Conservation (phyloP, 306 rosid species). For the Castanopsis chinensis region DNA sequence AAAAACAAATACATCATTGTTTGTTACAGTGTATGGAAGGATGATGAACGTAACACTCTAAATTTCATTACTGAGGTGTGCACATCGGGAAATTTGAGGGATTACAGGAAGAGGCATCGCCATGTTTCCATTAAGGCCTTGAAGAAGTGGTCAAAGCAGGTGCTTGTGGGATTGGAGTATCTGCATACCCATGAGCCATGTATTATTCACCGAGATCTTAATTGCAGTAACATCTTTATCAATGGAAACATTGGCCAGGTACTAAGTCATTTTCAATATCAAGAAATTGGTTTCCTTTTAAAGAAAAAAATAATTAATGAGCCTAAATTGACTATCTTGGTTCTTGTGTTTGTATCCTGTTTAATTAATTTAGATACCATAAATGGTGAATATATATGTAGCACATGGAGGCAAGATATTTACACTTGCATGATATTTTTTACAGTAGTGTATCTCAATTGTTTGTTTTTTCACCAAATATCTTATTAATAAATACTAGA, state of each 20-base stretch:
- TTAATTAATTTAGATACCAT: not conserved
- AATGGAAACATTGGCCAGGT: constrained; percentile 93
- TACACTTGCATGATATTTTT: too few relatives aligned
- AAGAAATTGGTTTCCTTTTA: not conserved
- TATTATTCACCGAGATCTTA: constrained; percentile 92
- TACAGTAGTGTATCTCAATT: not conserved
- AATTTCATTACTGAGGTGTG: constrained; percentile 92
- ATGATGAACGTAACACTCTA: constrained; percentile 48
- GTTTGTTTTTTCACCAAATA: not conserved
- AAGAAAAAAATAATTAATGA: not conserved
- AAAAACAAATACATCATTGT: constrained; percentile 72
- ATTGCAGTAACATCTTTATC: constrained; percentile 89
- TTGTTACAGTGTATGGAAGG: constrained; percentile 81
- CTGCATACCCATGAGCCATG: constrained; percentile 91
- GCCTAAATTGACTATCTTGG: not conserved
- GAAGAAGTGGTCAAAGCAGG: constrained; percentile 96
- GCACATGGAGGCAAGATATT: not conserved
- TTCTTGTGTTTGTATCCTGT: not conserved
- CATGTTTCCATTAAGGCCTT: constrained; percentile 77
- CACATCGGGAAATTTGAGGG: constrained; percentile 81
- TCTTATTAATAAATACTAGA: constrained; percentile 1
- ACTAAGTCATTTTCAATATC: not conserved
- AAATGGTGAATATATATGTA: not conserved
- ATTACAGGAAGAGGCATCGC: constrained; percentile 82
- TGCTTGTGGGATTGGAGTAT: constrained; percentile 84